Evolutionary conservation across 2,329 filamentous ascomycete genomes (phyloP), one percentile per base, ranked within the genome.

Genomic region (Penicillium decumbens): DNA sequence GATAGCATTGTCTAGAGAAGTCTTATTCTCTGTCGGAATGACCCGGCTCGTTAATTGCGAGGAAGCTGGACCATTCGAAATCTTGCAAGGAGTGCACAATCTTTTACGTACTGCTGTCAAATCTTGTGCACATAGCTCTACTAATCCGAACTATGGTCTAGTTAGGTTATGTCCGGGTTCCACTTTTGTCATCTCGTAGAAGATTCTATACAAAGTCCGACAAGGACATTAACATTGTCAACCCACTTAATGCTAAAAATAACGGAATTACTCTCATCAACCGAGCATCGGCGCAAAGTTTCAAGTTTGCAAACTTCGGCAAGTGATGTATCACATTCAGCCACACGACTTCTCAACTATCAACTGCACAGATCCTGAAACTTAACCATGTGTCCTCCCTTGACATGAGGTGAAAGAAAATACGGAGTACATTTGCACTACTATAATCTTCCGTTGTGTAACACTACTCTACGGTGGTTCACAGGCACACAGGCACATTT

Each of bases 311-410:
- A 2, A 12, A 23, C 23, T 27, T 8, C 25, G 23, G 13, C 18
- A 24, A 24, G 38, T 44, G 42, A 44, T 37, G 3, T 28, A 37
- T 44, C 42, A 44, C 32, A 44, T 40, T 23, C 25, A 32, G 41
- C 28, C 41, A 40, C 25, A 33, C 15, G 38, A n/a, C n/a, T 23
- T 38, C 27, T 49, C 28, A 44, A 40, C 6, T 32, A 44, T 33
- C 35, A 15, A 39, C 15, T 39, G 33, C 35, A 43, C 24, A 33
- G 39, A 28, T 27, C 12, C 40, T 25, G 4, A 15, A 30, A 25
- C 9, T 8, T 32, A 20, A 13, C 25, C 8, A 18, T 25, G 7
- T 3, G 10, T 13, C 15, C 12, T 40, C 20, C 37, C 27, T 20
- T 40, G 13, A 6, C 25, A 40, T 23, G 28, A 35, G 1, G 27